Evolutionary conservation across 495 filamentous ascomycete species (phyloP).

Genomic region (Astrothelium macrocarpum): DNA sequence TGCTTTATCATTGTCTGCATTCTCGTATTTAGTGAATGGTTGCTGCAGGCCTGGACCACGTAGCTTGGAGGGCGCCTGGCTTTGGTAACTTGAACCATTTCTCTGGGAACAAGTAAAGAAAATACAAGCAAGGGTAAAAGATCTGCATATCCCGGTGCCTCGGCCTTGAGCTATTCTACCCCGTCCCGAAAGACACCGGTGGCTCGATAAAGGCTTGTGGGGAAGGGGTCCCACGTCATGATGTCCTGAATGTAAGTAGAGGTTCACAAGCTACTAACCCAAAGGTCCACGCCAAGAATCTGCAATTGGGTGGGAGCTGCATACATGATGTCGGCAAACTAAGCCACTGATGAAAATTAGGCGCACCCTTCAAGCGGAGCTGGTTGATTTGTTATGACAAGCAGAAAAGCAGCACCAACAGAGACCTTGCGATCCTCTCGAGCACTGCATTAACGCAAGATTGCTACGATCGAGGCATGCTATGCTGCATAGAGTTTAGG

Average conservation of each 20-base stretch:
- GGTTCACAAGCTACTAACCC: background rate
- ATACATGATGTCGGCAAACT: background rate
- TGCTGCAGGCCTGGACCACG: background rate
- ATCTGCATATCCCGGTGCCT: background rate
- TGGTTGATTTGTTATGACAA: background rate
- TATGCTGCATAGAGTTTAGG: background rate
- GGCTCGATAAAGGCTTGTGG: background rate
- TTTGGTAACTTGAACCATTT: background rate
- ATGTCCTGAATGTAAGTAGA: background rate
- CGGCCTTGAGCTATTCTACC: background rate
- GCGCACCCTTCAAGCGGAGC: background rate
- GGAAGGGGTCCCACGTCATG: background rate
- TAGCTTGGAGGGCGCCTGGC: background rate
- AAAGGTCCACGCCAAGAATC: background rate
- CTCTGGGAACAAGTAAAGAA: slow-evolving; percentile 2
- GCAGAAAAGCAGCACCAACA: background rate
- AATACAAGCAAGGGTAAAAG: background rate
- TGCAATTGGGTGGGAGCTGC: background rate
- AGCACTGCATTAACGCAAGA: background rate
- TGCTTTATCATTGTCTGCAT: background rate
- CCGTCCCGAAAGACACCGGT: background rate
- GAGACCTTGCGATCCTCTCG: background rate
- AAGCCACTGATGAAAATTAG: background rate
- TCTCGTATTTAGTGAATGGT: background rate
- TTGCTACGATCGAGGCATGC: background rate